Evolutionary conservation across 805 yeast species (phyloP), one percentile per base, ranked within the genome.

Genomic region (Ogataea neopini): DNA sequence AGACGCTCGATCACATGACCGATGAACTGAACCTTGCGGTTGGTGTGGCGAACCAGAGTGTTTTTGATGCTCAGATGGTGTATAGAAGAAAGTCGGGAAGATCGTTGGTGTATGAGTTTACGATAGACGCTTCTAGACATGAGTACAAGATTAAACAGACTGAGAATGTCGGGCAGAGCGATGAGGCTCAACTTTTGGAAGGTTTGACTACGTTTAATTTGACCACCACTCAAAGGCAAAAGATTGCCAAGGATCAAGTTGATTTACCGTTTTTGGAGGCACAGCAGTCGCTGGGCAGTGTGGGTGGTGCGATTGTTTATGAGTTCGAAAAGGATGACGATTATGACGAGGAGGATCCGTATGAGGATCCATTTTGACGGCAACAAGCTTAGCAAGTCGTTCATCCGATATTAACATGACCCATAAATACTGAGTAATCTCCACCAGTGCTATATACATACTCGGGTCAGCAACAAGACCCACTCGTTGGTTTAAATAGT

Each of bases 271-370:
- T 74, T 64, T 70, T 92, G 72, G 87, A 86, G 54, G 98, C 98
- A 0, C 98, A 92, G 60, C 74, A 79, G 48, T 70, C 73, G 14
- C 66, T 75, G 25, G 87, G 85, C 17, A 78, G 81, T 28, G 70
- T 79, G 42, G 96, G 96, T 45, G 97, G 98, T 15, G 97, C 99
- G 1, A 91, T 94, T 56, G 96, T 92, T 3, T 92, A 92, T 62
- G 94, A 94, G 62, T 94, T 83, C 63, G 98, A 94, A 60, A 88
- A 91, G 62, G 98, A 92, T 65, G 99, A 92, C 64, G 99, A 92
- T 66, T 92, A 91, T 62, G 99, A 92, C 61, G 99, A 92, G 64
- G 98, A 94, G 58, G 99, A 92, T 67, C 97, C 98, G 0, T 92
- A 84, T 61, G 99, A 92, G 63, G 98, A 92, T 62, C 98, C 98